Evolutionary conservation across 2,329 filamentous ascomycete species (phyloP), one percentile per base, ranked within the genome.

Genomic region (Colletotrichum sp.): DNA sequence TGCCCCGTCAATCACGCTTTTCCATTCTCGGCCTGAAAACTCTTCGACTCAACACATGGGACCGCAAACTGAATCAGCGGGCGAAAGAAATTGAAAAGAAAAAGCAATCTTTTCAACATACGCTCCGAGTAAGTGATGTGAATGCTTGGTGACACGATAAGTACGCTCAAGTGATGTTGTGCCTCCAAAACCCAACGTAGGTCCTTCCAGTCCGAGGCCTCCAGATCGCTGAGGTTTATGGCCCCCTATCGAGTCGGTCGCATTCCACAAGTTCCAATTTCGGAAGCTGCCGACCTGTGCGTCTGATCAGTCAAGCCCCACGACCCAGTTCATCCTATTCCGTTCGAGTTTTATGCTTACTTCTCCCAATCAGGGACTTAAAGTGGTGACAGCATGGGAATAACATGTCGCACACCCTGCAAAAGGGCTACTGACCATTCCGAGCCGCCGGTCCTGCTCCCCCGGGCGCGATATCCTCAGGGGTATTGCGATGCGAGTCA

Each of bases 401-500:
- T 22, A 52, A 52, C 44, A 22, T 22, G 19, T 22, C 12, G 12
- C 55, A 19, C 5, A 25, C 32, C 34, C 30, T 44, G 25, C 19
- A 27, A 30, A n/a, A 68, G 12, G n/a, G 55, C 57, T 55, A 8
- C 22, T 7, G 65, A 12, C 8, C 25, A 69, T 8, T 28, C 71
- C 71, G 64, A 39, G 15, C 13, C n/a, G n/a, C 15, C 28, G 55
- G 55, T 2, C 34, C 36, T 44, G 27, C 55, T 34, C 71, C 32
- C 65, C 39, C 6, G 32, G 59, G 25, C 52, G 55, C 39, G 55
- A 30, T 39, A 52, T 22, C 11, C 55, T 69, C 71, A 70, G 59
- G 66, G 71, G 59, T 70, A 30, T 15, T 19, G 22, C 19, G 22
- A 30, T 64, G 71, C 71, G 71, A 74, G 71, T 74, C 66, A 74